Evolutionary conservation across 1,284 basidiomycete genomes (phyloP).

Genomic region (Trametes polyzona): DNA sequence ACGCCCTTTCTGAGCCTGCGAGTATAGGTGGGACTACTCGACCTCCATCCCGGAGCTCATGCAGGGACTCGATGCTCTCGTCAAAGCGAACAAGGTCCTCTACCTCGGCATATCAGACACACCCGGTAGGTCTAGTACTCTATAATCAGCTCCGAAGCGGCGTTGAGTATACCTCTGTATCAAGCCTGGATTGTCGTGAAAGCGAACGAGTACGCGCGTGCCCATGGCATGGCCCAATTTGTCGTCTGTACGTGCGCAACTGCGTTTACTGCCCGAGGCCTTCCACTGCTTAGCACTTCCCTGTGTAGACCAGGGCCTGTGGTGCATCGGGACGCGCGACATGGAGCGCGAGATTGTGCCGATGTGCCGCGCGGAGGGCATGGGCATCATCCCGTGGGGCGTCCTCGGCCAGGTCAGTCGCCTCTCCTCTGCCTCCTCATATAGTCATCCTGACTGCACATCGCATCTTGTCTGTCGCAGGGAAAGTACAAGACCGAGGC

Average conservation of each 20-base stretch:
- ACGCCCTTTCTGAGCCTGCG: neutral
- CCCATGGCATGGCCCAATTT: conserved; percentile 52
- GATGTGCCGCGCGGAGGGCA: conserved; percentile 23
- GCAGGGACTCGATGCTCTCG: conserved; percentile 43
- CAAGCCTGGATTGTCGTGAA: conserved; percentile 55
- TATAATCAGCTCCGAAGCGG: neutral
- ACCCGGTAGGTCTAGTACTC: conserved; percentile 32
- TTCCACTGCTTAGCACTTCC: no score
- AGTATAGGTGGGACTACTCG: conserved; percentile 52
- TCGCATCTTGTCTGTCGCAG: no score
- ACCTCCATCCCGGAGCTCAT: conserved; percentile 61
- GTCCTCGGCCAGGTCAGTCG: conserved; percentile 29
- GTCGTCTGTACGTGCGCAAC: conserved; percentile 38
- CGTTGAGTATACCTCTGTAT: neutral
- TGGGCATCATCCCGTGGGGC: conserved; percentile 19
- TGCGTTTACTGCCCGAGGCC: neutral
- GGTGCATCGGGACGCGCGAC: conserved; percentile 44
- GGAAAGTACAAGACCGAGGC: conserved; percentile 31
- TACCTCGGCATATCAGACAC: conserved; percentile 47
- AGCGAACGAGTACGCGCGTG: conserved; percentile 55
- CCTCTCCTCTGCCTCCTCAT: neutral
- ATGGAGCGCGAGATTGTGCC: conserved; percentile 24
- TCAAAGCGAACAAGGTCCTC: conserved; percentile 41
- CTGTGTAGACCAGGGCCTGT: conserved; percentile 47
- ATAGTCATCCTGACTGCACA: neutral